Percentiles rank a stretch among this genome's conserved stretches.
These are phyloP conservation scores for Knufia fluminis DNA, from an alignment of 2,329 filamentous ascomycete genomes.

Conservation along the genomic window DNA sequence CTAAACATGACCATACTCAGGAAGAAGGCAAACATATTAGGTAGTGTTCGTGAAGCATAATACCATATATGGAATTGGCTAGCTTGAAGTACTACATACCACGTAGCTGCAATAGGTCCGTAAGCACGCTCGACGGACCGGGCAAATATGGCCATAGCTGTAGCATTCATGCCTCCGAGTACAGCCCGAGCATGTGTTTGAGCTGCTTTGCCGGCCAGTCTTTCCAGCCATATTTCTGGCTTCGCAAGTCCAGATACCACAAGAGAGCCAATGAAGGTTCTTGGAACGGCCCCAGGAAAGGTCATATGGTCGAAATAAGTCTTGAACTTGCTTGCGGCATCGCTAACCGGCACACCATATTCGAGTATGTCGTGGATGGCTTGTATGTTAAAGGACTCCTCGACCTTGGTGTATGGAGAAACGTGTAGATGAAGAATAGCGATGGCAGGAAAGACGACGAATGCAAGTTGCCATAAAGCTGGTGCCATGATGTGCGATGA, in stretches of 20 bases:
- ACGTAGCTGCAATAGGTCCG: slow-evolving; percentile 59
- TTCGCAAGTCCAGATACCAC: slow-evolving; percentile 63
- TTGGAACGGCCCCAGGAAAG: slow-evolving; percentile 84
- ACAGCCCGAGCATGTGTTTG: slow-evolving; percentile 60
- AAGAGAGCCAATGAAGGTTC: slow-evolving; percentile 78
- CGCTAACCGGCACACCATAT: slow-evolving; percentile 61
- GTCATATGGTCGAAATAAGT: slow-evolving; percentile 75
- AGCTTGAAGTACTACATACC: slow-evolving; percentile 70
- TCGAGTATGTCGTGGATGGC: slow-evolving; percentile 80
- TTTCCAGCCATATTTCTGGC: slow-evolving; percentile 52
- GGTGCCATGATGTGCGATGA: slow-evolving; percentile 2
- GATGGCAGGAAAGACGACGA: slow-evolving; percentile 42
- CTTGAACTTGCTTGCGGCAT: slow-evolving; percentile 47
- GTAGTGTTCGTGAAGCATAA: slow-evolving; percentile 82
- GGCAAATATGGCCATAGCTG: slow-evolving; percentile 57
- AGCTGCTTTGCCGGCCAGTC: slow-evolving; percentile 42
- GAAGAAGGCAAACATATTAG: slow-evolving; percentile 93
- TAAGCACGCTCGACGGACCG: slow-evolving; percentile 56
- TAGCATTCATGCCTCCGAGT: slow-evolving; percentile 67
- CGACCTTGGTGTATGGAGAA: slow-evolving; percentile 91
- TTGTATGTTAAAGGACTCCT: slow-evolving; percentile 97
- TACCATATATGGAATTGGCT: slow-evolving; percentile 89
- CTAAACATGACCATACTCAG: slow-evolving; percentile 52
- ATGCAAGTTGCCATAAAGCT: slow-evolving; percentile 40
- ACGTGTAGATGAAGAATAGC: slow-evolving; percentile 60